Percentiles rank a stretch among this genome's conserved stretches.
Evolutionary conservation across 2,329 filamentous ascomycete species (phyloP).

Genomic region (Ophioceras dolichostomum): DNA sequence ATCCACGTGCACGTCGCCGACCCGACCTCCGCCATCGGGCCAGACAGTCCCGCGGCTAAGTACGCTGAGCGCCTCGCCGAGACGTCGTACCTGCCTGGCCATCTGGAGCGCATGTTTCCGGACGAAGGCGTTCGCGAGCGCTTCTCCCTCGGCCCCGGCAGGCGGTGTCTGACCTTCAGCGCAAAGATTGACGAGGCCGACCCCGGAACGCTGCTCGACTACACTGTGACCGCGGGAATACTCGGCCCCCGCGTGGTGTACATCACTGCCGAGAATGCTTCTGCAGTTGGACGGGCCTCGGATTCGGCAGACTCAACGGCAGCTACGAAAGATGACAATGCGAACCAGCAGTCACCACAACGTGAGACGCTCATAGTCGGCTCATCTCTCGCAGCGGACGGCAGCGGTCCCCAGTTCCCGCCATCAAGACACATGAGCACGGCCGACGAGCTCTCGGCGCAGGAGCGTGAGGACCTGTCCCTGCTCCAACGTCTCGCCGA

Average conservation of each 20-base stretch:
- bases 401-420: conserved; percentile 1
- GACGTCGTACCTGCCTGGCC: conserved; percentile 48
- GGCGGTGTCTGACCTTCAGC: conserved; percentile 50
- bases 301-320: too few species aligned
- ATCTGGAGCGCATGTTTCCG: conserved; percentile 46
- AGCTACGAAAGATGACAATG: background rate
- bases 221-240: conserved; percentile 38
- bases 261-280: conserved; percentile 39
- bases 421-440: conserved; percentile 29
- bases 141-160: conserved; percentile 40
- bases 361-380: too few species aligned
- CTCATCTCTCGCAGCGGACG: too few species aligned
- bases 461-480: conserved; percentile 31
- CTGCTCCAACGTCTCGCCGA: conserved; percentile 34
- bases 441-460: conserved; percentile 25
- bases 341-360: too few species aligned
- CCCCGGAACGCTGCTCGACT: conserved; percentile 38
- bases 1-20: conserved; percentile 70
- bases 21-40: conserved; percentile 56
- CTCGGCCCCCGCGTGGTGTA: conserved; percentile 40
- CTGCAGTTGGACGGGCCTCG: conserved; percentile 15
- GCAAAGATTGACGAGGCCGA: conserved; percentile 34
- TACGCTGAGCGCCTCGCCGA: conserved; percentile 49
- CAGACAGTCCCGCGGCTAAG: conserved; percentile 43
- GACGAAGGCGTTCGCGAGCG: conserved; percentile 29